These are phyloP conservation scores for Spergularia azorica DNA, from an alignment of 179 eudicot genomes.

Conservation along the genomic window DNA sequence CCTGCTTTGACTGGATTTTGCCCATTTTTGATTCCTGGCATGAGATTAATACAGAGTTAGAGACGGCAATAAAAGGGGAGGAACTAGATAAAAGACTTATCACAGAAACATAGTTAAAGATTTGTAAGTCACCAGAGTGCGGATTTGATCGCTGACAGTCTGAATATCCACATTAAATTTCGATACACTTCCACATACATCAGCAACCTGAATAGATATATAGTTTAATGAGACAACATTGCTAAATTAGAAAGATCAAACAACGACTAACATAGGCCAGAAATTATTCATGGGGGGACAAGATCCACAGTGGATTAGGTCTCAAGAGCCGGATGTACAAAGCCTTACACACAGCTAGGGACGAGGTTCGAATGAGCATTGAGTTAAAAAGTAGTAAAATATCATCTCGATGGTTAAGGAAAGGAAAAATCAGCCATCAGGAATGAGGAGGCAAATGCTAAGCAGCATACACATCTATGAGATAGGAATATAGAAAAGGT, in stretches of 20 bases:
- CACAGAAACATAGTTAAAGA: conserved; percentile 5
- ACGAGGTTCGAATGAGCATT: not conserved
- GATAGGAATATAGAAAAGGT: not conserved
- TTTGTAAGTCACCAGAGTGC: conserved; percentile 57
- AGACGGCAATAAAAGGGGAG: not conserved
- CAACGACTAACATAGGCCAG: conserved; percentile 10
- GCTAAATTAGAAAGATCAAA: not conserved
- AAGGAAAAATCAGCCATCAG: not conserved
- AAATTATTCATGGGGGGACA: not conserved
- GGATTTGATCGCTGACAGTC: conserved; percentile 53
- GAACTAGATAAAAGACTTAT: not conserved
- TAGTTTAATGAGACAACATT: conserved; percentile 23
- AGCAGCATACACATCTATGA: not conserved
- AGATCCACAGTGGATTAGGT: conserved; percentile 1
- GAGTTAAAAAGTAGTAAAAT: not conserved
- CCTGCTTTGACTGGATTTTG: conserved; percentile 68
- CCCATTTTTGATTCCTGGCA: conserved; percentile 62
- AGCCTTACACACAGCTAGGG: not conserved
- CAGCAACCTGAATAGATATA: conserved; percentile 47
- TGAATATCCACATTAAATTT: conserved; percentile 47
- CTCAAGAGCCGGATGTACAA: not conserved
- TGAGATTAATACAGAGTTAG: conserved; percentile 19
- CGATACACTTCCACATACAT: conserved; percentile 47
- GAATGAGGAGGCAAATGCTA: not conserved
- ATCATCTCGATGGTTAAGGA: not conserved